These are phyloP conservation scores for Boletus hoseneyae DNA, from an alignment of 1,284 basidiomycete species.

Conservation along the genomic window DNA sequence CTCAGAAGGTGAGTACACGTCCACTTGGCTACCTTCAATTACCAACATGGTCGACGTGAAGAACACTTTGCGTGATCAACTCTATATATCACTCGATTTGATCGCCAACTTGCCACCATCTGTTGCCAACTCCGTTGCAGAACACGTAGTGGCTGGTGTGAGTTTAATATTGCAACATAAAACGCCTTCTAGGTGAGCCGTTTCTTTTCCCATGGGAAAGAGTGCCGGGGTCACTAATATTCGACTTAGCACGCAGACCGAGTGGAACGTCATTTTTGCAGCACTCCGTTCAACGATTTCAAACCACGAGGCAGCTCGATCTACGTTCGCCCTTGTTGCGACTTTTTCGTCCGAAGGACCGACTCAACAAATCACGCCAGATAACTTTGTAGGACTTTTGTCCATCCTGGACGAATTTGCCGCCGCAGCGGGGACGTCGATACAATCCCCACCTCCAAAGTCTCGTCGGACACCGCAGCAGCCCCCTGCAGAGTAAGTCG, in stretches of 20 bases:
- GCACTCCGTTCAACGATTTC: conserved; percentile 84
- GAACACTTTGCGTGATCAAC: conserved; percentile 82
- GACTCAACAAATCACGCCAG: conserved; percentile 60
- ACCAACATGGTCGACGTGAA: conserved; percentile 28
- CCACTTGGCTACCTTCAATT: conserved; percentile 2
- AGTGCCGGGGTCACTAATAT: neutral
- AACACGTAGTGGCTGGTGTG: conserved; percentile 88
- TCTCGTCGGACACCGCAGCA: conserved; percentile 52
- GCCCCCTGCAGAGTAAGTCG: conserved; percentile 50
- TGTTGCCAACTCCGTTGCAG: conserved; percentile 82
- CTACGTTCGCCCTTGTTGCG: conserved; percentile 76
- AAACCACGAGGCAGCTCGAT: conserved; percentile 85
- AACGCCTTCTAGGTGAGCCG: conserved; percentile 62
- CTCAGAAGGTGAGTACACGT: conserved; percentile 58
- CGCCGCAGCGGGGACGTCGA: conserved; percentile 59
- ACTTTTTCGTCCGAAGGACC: conserved; percentile 58
- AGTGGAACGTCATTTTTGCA: conserved; percentile 93
- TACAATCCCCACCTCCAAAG: conserved; percentile 52
- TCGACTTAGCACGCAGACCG: conserved; percentile 73
- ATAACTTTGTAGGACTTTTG: conserved; percentile 82
- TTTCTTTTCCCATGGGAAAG: neutral
- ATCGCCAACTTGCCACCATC: conserved; percentile 76
- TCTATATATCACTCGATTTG: conserved; percentile 91
- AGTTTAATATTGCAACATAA: conserved; percentile 76
- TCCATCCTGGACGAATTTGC: conserved; percentile 88